phyloP scores from a whole-genome alignment of 805 yeast species.

The Teunomyces tritomae region DNA sequence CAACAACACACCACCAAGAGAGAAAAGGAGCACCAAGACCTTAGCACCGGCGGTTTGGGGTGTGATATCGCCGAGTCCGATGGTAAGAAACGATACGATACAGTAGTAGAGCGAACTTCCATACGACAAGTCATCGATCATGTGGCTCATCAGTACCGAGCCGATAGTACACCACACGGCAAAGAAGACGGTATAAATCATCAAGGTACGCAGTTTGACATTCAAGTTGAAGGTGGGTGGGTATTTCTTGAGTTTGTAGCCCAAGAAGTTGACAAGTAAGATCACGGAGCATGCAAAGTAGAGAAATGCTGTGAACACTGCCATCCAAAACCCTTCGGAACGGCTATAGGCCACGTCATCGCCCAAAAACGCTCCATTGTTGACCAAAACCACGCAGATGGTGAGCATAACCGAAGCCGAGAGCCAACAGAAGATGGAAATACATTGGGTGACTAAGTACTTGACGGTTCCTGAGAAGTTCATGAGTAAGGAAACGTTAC shows the following conservation, averaged over 20 bases:
- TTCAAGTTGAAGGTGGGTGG: conserved; percentile 70
- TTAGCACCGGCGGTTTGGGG: conserved; percentile 55
- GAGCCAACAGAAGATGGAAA: conserved; percentile 65
- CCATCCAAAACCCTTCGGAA: conserved; percentile 79
- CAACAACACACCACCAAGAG: conserved; percentile 66
- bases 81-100: conserved; percentile 69
- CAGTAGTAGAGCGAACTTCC: conserved; percentile 74
- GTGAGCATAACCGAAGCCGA: conserved; percentile 55
- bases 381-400: conserved; percentile 31
- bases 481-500: conserved; percentile 66
- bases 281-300: conserved; percentile 58
- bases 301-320: conserved; percentile 59
- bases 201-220: conserved; percentile 66
- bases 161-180: conserved; percentile 74
- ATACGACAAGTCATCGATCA: conserved; percentile 39
- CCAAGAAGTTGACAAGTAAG: conserved; percentile 57
- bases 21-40: conserved; percentile 59
- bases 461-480: conserved; percentile 61
- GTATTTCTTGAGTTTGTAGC: conserved; percentile 57
- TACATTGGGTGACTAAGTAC: conserved; percentile 59
- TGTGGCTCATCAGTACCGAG: conserved; percentile 42
- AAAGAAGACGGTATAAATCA: conserved; percentile 65
- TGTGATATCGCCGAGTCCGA: conserved; percentile 75
- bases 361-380: conserved; percentile 23
- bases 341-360: conserved; percentile 15